phyloP scores from a whole-genome alignment of 139 green algal genomes.

The Nannochloris sp. region DNA sequence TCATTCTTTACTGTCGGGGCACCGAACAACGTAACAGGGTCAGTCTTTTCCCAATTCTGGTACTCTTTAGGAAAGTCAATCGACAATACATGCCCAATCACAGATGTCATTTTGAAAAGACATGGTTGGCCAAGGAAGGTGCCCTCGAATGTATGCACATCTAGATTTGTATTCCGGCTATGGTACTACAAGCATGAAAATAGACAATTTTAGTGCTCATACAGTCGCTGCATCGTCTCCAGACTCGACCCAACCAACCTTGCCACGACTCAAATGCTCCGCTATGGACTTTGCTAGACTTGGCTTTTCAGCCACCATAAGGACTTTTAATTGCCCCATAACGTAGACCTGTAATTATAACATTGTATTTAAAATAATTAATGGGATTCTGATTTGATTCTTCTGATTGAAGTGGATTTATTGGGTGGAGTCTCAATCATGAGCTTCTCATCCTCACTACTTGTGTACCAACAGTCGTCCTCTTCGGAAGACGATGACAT shows the following conservation, averaged over 20 bases:
- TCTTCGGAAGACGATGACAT: background rate
- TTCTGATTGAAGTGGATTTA: background rate
- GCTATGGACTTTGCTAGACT: conserved; percentile 64
- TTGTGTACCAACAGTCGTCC: background rate
- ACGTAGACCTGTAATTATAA: background rate
- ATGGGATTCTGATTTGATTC: too few relatives aligned
- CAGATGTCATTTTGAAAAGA: conserved; percentile 64
- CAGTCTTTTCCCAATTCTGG: conserved; percentile 73
- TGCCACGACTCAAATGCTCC: conserved; percentile 51
- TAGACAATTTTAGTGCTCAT: background rate
- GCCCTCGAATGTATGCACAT: conserved; percentile 71
- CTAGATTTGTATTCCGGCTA: conserved; percentile 34
- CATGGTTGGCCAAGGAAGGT: conserved; percentile 49
- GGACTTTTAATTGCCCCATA: conserved; percentile 22
- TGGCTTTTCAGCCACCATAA: conserved; percentile 88
- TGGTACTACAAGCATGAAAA: conserved; percentile 9
- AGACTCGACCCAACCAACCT: conserved; percentile 18
- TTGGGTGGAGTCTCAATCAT: background rate
- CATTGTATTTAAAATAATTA: background rate
- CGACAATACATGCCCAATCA: conserved; percentile 53
- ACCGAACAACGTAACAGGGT: conserved; percentile 75
- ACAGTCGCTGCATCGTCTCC: background rate
- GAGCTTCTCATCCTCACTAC: background rate
- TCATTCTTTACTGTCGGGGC: conserved; percentile 67
- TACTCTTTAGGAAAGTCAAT: conserved; percentile 78